Evolutionary conservation across 208 protist species (phyloP), one percentile per base, ranked within the genome.

Genomic region (Acanthamoeba castellanii): DNA sequence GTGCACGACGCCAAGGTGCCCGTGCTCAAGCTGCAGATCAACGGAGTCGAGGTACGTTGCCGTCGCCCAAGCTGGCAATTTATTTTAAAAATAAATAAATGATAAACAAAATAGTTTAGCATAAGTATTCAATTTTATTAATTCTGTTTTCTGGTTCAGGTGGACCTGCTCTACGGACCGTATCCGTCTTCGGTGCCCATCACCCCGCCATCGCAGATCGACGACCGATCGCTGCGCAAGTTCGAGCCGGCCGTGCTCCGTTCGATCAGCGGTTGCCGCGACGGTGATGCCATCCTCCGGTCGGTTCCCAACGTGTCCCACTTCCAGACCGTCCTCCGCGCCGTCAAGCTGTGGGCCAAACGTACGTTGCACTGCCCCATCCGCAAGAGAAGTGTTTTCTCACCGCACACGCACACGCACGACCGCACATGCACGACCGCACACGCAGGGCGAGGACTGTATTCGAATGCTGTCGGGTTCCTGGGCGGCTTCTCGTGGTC

Each of bases 401-500:
- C 18, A 42, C 11, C 20, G 13, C 14, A n/a, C 20, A 16, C 20
- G 6, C 66, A 70, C 11, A 32, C 20, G 9, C 22, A 70, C 20
- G 20, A 18, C n/a, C 13, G n/a, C 37, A 82, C 37, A 16, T 8
- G 18, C 20, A 42, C 72, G 18, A 32, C 6, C 14, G 14, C n/a
- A 42, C 14, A 78, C 30, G 37, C 34, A 91, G 84, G 84, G 8
- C 55, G 85, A 68, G 85, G 64, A 34, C 16, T 92, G 22, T 92
- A 92, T 72, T 92, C 85, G 1, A 92, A 92, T 27, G 64, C 37
- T 20, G 22, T 52, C 0, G 85, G 85, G 3, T 92, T 92, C 30
- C 57, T 92, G 64, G 85, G 85, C 25, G 85, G 85, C 22, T 92
- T 92, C 64, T 92, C 85, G 61, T 92, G 85, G 85, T 52, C 85